Percentiles rank a stretch among this genome's conserved stretches.
phyloP scores from a whole-genome alignment of 192 early-diverging fungal species.

The Umbelopsis sp. region DNA sequence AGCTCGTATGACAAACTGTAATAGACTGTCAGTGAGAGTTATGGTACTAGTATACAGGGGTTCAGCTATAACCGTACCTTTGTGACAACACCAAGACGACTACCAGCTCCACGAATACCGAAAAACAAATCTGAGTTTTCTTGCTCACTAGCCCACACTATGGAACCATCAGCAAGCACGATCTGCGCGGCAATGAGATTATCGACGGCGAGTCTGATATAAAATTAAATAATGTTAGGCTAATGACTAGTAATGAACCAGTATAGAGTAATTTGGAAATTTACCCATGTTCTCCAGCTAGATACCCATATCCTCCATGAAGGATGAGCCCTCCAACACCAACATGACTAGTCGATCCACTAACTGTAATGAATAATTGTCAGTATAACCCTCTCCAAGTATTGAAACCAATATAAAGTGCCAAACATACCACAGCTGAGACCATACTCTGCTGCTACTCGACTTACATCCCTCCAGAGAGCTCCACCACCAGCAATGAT shows the following conservation, averaged over 20 bases:
- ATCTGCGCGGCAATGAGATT: constrained; percentile 53
- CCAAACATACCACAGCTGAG: constrained; percentile 24
- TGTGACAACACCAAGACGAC: constrained; percentile 27
- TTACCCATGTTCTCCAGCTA: constrained; percentile 46
- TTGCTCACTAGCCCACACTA: constrained; percentile 37
- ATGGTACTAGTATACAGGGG: too few species aligned
- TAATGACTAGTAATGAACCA: not conserved
- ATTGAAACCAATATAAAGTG: not conserved
- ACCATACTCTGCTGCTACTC: constrained; percentile 33
- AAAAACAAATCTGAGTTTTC: constrained; percentile 57
- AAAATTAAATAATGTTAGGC: not conserved
- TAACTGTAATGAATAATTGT: constrained; percentile 17
- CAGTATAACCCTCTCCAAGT: not conserved
- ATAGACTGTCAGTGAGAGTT: not conserved
- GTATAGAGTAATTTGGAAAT: not conserved
- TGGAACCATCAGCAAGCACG: constrained; percentile 49
- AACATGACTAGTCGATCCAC: constrained; percentile 34
- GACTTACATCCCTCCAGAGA: constrained; percentile 39
- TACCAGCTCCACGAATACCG: constrained; percentile 62
- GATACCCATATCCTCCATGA: constrained; percentile 52
- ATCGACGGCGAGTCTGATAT: constrained; percentile 47
- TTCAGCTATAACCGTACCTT: constrained; percentile 10
- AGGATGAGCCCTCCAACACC: constrained; percentile 48
- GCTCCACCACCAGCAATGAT: constrained; percentile 48
- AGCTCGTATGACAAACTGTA: constrained; percentile 26